These are phyloP conservation scores for Beauveria sp. DNA, from an alignment of 2,329 filamentous ascomycete species.

Conservation along the genomic window DNA sequence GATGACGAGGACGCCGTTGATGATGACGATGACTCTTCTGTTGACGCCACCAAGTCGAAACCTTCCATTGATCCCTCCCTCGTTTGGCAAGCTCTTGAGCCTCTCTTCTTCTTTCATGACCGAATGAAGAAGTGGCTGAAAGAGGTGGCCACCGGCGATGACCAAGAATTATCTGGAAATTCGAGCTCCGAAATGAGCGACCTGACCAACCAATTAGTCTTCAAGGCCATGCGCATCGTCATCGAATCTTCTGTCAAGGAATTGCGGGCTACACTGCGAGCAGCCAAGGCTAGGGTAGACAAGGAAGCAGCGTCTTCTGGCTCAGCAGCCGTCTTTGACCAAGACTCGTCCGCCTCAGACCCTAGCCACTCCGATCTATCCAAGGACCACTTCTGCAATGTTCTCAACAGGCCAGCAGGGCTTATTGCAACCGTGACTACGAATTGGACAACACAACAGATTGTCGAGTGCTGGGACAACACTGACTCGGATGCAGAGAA, in stretches of 20 bases:
- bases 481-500: conserved; percentile 66
- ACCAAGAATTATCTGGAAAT: conserved; percentile 14
- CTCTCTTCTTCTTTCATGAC: conserved; percentile 58
- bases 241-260: conserved; percentile 79
- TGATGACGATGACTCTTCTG: conserved; percentile 12
- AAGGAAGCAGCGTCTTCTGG: conserved; percentile 40
- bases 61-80: conserved; percentile 27
- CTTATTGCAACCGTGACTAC: conserved; percentile 22
- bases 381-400: conserved; percentile 71
- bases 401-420: conserved; percentile 35
- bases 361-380: conserved; percentile 73
- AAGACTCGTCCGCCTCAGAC: conserved; percentile 62
- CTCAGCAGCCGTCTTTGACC: conserved; percentile 56
- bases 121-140: conserved; percentile 47
- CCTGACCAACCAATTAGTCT: conserved; percentile 82
- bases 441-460: conserved; percentile 22
- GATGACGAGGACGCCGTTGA: conserved; percentile 17
- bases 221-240: conserved; percentile 80
- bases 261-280: conserved; percentile 64
- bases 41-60: neutral
- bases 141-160: conserved; percentile 49
- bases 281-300: conserved; percentile 22
- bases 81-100: conserved; percentile 75
- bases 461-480: conserved; percentile 59
- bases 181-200: conserved; percentile 37